A percentile compares a stretch with the other conserved stretches of the same genome.
Evolutionary conservation across 2,329 filamentous ascomycete genomes (phyloP).

Genomic region (Fusarium austroafricanum): DNA sequence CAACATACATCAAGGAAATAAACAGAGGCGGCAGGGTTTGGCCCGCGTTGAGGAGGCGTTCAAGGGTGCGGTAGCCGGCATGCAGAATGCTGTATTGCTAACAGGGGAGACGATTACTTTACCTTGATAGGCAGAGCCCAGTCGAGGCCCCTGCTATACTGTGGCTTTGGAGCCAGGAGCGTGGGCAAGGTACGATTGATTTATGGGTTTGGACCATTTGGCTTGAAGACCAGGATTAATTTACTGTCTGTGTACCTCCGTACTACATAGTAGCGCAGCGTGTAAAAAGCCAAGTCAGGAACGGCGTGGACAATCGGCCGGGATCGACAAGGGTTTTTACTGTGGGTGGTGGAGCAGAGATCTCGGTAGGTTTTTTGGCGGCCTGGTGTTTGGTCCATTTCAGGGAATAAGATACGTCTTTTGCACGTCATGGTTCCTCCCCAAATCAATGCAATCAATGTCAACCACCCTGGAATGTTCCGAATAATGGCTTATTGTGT

Average conservation of each 20-base stretch:
- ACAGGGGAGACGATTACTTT: conserved; percentile 11
- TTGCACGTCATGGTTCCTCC: conserved; percentile 31
- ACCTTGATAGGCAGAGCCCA: conserved; percentile 1
- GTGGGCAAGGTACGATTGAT: conserved; percentile 19
- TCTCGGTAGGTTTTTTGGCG: conserved; percentile 21
- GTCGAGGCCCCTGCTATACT: conserved; percentile 18
- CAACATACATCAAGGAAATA: conserved; percentile 5
- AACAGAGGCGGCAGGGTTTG: conserved; percentile 33
- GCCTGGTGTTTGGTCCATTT: conserved; percentile 8
- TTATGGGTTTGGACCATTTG: conserved; percentile 1
- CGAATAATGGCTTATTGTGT: conserved; percentile 1
- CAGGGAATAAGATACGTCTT: conserved; percentile 27
- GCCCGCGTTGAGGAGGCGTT: conserved; percentile 14
- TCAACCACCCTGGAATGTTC: conserved; percentile 5
- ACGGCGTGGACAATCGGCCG: conserved; percentile 44
- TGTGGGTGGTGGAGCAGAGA: conserved; percentile 38
- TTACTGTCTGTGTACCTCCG: background rate
- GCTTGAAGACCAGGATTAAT: conserved; percentile 26
- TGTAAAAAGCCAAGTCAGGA: conserved; percentile 44
- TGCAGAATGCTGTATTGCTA: conserved; percentile 8
- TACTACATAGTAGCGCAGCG: conserved; percentile 18
- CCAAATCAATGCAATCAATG: conserved; percentile 23
- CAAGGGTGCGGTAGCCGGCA: conserved; percentile 17
- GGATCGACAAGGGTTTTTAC: conserved; percentile 42
- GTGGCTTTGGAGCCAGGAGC: conserved; percentile 35